These are phyloP conservation scores for Leccinellum luteum DNA, from an alignment of 768 basidiomycete species.

Conservation along the genomic window DNA sequence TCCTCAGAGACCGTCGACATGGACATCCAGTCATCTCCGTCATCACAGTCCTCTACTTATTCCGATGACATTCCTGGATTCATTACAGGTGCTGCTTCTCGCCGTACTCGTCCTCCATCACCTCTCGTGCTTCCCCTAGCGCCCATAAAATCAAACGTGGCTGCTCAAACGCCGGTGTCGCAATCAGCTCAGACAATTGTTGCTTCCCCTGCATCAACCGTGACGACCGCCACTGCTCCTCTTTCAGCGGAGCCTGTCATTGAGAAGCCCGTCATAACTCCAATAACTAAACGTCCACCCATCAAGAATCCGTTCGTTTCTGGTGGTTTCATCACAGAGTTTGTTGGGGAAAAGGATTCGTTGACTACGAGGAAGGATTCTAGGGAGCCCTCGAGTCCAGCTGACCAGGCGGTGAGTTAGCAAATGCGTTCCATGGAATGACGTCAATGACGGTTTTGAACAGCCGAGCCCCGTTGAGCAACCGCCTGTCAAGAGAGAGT, in stretches of 20 bases:
- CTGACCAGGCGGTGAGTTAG: constrained; percentile 17
- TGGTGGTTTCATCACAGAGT: constrained; percentile 48
- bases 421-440: neutral
- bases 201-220: constrained; percentile 19
- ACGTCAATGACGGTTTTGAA: constrained; percentile 1
- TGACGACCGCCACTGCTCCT: constrained; percentile 8
- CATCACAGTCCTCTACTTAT: constrained; percentile 22
- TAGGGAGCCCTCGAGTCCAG: constrained; percentile 11
- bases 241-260: constrained; percentile 3
- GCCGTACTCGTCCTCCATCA: constrained; percentile 23
- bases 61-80: constrained; percentile 33
- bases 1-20: constrained; percentile 35
- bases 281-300: constrained; percentile 14
- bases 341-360: constrained; percentile 32
- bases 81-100: constrained; percentile 31
- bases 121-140: constrained; percentile 24
- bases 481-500: constrained; percentile 20
- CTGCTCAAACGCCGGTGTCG: constrained; percentile 15
- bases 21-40: constrained; percentile 35
- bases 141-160: constrained; percentile 4
- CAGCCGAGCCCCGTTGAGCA: constrained; percentile 19
- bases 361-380: constrained; percentile 20
- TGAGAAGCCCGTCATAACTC: constrained; percentile 12
- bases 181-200: constrained; percentile 14
- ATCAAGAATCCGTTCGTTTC: constrained; percentile 48